phyloP scores from a whole-genome alignment of 2,329 filamentous ascomycete species.

The Trichoderma sp. region DNA sequence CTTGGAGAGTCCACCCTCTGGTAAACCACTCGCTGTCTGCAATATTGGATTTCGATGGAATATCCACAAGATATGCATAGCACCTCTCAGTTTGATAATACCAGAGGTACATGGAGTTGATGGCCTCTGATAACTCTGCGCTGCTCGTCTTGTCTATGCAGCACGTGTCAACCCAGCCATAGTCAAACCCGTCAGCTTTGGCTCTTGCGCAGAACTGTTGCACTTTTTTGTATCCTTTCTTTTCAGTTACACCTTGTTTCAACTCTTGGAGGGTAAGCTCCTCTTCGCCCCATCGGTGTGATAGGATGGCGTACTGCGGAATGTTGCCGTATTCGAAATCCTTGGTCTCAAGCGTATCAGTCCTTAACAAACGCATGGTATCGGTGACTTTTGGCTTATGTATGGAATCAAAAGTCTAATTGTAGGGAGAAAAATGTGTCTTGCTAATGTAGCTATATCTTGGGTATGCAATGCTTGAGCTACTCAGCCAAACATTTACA shows the following conservation, averaged over 20 bases:
- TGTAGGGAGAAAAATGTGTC: not conserved
- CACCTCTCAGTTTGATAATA: not conserved
- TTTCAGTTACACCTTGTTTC: not conserved
- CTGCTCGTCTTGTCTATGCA: conserved; percentile 3
- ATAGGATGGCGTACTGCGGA: conserved; percentile 3
- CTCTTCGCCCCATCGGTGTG: conserved; percentile 1
- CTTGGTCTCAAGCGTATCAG: not conserved
- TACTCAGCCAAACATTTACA: not conserved
- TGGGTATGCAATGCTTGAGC: not conserved
- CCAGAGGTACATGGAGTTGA: conserved; percentile 13
- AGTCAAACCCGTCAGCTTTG: conserved; percentile 1
- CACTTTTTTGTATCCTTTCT: not conserved
- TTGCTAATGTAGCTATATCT: not conserved
- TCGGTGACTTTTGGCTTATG: not conserved
- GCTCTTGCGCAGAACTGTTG: not conserved
- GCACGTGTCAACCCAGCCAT: conserved; percentile 1
- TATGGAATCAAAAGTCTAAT: not conserved
- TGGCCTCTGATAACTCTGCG: conserved; percentile 4
- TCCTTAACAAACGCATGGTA: not conserved
- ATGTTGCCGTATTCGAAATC: not conserved
- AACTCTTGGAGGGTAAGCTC: conserved; percentile 1
- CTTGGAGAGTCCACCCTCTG: conserved; percentile 11
- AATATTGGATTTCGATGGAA: not conserved
- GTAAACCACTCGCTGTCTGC: conserved; percentile 4
- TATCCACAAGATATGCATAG: conserved; percentile 2